A percentile compares a stretch with the other conserved stretches of the same genome.
These are phyloP conservation scores for Phytophthora citrophthora DNA, from an alignment of 352 stramenopile species.

Conservation along the genomic window DNA sequence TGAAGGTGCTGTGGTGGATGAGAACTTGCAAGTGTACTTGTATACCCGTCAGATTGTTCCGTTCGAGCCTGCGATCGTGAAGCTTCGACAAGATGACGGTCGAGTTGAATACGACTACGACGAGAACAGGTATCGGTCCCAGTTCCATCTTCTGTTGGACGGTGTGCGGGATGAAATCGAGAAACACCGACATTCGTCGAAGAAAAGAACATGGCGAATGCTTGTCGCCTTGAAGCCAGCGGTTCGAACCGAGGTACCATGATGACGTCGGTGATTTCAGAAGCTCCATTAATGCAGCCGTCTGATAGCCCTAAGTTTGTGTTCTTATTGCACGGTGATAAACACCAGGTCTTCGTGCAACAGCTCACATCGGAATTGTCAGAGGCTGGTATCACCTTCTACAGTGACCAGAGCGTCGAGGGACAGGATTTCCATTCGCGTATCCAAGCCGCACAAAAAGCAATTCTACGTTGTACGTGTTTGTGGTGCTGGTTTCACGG, in stretches of 20 bases:
- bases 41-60: slow-evolving; percentile 78
- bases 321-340: background rate
- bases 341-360: background rate
- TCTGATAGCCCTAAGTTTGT: background rate
- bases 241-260: background rate
- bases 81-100: background rate
- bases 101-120: background rate
- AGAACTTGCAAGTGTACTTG: slow-evolving; percentile 71
- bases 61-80: slow-evolving; percentile 15
- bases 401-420: background rate
- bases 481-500: background rate
- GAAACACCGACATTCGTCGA: background rate
- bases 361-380: background rate
- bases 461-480: background rate
- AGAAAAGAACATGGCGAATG: background rate
- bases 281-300: background rate
- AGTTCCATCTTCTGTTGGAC: background rate
- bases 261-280: background rate
- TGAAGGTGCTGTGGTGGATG: background rate
- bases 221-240: background rate
- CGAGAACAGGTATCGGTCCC: background rate
- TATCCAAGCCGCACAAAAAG: background rate
- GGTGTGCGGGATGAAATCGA: background rate
- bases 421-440: background rate
- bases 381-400: background rate